Conservation (phyloP, 768 basidiomycete genomes). For the Mycena capillaripes region DNA sequence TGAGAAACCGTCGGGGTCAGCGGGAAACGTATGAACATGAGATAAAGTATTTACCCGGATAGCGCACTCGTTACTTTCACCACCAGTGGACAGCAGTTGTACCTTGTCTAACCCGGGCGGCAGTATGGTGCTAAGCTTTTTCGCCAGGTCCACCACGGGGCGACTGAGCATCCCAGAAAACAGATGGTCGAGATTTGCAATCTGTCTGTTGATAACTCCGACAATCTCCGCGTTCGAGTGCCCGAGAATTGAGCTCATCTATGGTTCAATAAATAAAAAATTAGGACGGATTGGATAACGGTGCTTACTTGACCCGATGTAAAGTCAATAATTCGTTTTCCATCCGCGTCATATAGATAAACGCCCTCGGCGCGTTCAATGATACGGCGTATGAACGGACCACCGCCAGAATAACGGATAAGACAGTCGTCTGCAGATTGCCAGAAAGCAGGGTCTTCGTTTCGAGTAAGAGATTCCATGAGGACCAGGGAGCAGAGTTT, state of each 20-base stretch:
- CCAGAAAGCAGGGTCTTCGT: constrained; percentile 35
- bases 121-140: constrained; percentile 30
- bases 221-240: constrained; percentile 39
- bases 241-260: constrained; percentile 40
- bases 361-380: constrained; percentile 37
- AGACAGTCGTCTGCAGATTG: constrained; percentile 34
- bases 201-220: constrained; percentile 25
- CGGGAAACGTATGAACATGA: background rate
- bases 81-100: constrained; percentile 34
- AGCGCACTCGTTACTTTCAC: constrained; percentile 38
- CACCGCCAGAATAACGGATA: constrained; percentile 37
- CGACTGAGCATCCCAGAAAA: constrained; percentile 38
- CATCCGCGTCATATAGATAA: constrained; percentile 38
- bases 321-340: constrained; percentile 37
- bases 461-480: constrained; percentile 17
- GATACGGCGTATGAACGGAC: constrained; percentile 35
- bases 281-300: no score
- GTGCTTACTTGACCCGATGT: constrained; percentile 36
- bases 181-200: constrained; percentile 35
- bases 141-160: constrained; percentile 36
- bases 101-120: constrained; percentile 41
- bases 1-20: background rate
- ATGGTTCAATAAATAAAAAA: background rate
- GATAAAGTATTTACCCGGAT: constrained; percentile 24
- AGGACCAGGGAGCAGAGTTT: background rate